These are phyloP conservation scores for Lathyrus aphaca DNA, from an alignment of 306 rosid species.

Conservation along the genomic window DNA sequence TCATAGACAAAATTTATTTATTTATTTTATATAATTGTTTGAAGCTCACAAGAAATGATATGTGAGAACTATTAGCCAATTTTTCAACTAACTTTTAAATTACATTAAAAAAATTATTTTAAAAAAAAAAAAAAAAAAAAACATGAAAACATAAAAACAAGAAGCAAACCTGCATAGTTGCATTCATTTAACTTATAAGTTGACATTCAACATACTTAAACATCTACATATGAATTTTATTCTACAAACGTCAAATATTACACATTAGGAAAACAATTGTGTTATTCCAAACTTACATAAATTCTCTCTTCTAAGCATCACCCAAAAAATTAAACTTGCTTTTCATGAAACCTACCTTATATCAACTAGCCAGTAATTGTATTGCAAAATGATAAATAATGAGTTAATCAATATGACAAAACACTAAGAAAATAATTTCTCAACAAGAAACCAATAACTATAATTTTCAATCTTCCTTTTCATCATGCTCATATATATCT, in stretches of 20 bases:
- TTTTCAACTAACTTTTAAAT: too few relatives aligned
- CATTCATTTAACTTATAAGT: too few relatives aligned
- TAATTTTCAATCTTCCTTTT: constrained; percentile 42
- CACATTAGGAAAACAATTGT: neutral
- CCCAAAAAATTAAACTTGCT: neutral
- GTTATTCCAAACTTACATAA: neutral
- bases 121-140: too few relatives aligned
- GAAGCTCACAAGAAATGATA: too few relatives aligned
- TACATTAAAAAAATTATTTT: too few relatives aligned
- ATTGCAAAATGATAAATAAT: neutral
- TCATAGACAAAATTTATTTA: too few relatives aligned
- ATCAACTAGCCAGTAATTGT: neutral
- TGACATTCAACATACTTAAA: neutral
- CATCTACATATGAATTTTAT: neutral
- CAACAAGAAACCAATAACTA: neutral
- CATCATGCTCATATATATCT: constrained; percentile 50
- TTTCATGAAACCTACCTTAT: neutral
- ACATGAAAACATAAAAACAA: too few relatives aligned
- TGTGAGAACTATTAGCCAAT: too few relatives aligned
- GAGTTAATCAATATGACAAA: neutral
- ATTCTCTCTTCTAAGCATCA: neutral
- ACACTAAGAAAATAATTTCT: neutral
- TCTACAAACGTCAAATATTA: neutral
- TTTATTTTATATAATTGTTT: too few relatives aligned
- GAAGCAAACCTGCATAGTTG: neutral